These are phyloP conservation scores for Fusarium falciforme DNA, from an alignment of 2,329 filamentous ascomycete genomes.

Conservation along the genomic window DNA sequence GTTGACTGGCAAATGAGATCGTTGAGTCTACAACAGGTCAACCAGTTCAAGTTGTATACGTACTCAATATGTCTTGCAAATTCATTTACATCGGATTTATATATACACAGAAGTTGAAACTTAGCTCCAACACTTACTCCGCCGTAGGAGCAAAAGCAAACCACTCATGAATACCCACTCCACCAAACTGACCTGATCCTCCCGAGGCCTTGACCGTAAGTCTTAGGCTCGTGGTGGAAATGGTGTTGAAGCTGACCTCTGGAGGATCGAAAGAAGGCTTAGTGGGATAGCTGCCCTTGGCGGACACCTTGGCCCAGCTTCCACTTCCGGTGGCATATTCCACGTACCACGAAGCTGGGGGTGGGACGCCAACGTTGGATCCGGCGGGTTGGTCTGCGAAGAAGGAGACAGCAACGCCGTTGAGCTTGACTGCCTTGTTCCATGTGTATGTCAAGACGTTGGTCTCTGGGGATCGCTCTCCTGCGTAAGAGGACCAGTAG, in stretches of 20 bases:
- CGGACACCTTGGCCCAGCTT: constrained; percentile 26
- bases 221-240: constrained; percentile 35
- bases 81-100: not conserved
- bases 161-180: constrained; percentile 15
- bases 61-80: not conserved
- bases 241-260: constrained; percentile 3
- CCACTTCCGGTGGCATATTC: constrained; percentile 40
- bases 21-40: not conserved
- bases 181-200: constrained; percentile 11
- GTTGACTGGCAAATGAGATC: not conserved
- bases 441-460: constrained; percentile 48
- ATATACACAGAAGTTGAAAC: not conserved
- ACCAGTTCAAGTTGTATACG: not conserved
- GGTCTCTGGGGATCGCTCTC: constrained; percentile 44
- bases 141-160: constrained; percentile 11
- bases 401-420: constrained; percentile 46
- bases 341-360: constrained; percentile 43
- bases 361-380: constrained; percentile 45
- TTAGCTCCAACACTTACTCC: not conserved
- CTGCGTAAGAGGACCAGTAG: constrained; percentile 51
- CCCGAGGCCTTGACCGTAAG: constrained; percentile 11
- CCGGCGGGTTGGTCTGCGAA: constrained; percentile 47
- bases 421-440: constrained; percentile 44
- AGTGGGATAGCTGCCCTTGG: not conserved
- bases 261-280: not conserved